These are phyloP conservation scores for Trametes villosa DNA, from an alignment of 768 basidiomycete species.

Conservation along the genomic window DNA sequence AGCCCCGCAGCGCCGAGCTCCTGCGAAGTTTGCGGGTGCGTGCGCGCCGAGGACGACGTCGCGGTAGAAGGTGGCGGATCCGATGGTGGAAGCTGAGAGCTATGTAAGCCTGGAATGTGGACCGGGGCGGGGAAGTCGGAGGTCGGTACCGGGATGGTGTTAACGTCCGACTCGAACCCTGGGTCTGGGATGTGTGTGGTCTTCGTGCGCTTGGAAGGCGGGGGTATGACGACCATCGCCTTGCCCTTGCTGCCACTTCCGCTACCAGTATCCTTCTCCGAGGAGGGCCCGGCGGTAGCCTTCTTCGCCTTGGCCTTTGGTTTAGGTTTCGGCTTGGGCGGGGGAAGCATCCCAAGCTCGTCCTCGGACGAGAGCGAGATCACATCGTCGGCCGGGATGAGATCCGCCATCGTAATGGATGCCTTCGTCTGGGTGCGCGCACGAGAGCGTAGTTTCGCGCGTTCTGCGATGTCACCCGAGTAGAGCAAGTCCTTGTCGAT, in stretches of 20 bases:
- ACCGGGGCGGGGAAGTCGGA: slow-evolving; percentile 23
- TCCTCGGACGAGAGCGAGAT: slow-evolving; percentile 39
- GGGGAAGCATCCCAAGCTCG: slow-evolving; percentile 29
- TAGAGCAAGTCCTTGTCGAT: slow-evolving; percentile 4
- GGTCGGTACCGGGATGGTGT: slow-evolving; percentile 28
- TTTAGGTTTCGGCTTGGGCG: slow-evolving; percentile 16
- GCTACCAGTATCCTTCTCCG: neutral
- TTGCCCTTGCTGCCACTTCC: slow-evolving; percentile 12
- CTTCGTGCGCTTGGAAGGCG: slow-evolving; percentile 20
- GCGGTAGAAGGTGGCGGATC: slow-evolving; percentile 27
- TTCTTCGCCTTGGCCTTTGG: slow-evolving; percentile 6
- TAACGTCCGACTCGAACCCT: slow-evolving; percentile 24
- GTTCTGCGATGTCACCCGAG: slow-evolving; percentile 37
- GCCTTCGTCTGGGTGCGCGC: slow-evolving; percentile 17
- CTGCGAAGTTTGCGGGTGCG: slow-evolving; percentile 11
- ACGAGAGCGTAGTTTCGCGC: slow-evolving; percentile 38
- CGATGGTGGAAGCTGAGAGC: slow-evolving; percentile 33
- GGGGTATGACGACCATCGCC: neutral
- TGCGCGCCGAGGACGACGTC: slow-evolving; percentile 9
- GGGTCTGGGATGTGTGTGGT: slow-evolving; percentile 11
- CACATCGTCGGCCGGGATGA: slow-evolving; percentile 20
- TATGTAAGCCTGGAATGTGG: slow-evolving; percentile 1
- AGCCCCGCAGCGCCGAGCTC: neutral
- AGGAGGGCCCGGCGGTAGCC: neutral
- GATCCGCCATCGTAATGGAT: neutral